Conservation (phyloP, 257 asterid species). For the Cordia subcordata region DNA sequence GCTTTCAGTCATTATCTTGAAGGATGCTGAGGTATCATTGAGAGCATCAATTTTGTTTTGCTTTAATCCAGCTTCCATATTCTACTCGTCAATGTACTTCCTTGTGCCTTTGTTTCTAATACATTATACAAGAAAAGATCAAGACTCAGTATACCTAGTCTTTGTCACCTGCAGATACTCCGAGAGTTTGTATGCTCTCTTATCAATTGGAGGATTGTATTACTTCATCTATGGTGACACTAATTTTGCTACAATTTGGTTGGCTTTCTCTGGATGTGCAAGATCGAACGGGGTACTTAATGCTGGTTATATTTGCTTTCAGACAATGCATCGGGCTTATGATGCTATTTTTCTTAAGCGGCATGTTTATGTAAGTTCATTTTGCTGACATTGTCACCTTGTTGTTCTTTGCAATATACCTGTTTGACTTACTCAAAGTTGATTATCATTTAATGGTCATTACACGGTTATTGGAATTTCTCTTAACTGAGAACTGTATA, state of each 20-base stretch:
- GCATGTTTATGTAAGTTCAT: constrained; percentile 47
- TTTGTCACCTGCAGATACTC: constrained; percentile 59
- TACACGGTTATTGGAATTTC: too few species aligned
- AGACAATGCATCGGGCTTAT: constrained; percentile 54
- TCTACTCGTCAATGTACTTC: constrained; percentile 86
- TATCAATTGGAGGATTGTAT: constrained; percentile 74
- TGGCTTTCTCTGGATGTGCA: constrained; percentile 81
- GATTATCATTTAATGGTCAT: too few species aligned
- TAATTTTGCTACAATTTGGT: constrained; percentile 51
- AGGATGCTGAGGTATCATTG: constrained; percentile 64
- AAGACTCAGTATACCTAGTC: constrained; percentile 15
- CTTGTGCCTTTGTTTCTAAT: constrained; percentile 21
- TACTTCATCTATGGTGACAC: constrained; percentile 45
- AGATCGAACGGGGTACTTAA: constrained; percentile 92
- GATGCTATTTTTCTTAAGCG: constrained; percentile 38
- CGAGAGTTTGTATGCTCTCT: constrained; percentile 80
- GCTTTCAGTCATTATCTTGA: constrained; percentile 62
- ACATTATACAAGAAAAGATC: constrained; percentile 11
- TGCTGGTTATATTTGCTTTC: constrained; percentile 79
- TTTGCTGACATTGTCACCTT: neutral
- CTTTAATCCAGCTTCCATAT: constrained; percentile 94
- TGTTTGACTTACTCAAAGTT: too few species aligned
- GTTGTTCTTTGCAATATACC: neutral
- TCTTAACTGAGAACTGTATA: too few species aligned
- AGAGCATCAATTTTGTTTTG: constrained; percentile 86